These are phyloP conservation scores for Mycena indigotica DNA, from an alignment of 768 basidiomycete genomes.

Conservation along the genomic window DNA sequence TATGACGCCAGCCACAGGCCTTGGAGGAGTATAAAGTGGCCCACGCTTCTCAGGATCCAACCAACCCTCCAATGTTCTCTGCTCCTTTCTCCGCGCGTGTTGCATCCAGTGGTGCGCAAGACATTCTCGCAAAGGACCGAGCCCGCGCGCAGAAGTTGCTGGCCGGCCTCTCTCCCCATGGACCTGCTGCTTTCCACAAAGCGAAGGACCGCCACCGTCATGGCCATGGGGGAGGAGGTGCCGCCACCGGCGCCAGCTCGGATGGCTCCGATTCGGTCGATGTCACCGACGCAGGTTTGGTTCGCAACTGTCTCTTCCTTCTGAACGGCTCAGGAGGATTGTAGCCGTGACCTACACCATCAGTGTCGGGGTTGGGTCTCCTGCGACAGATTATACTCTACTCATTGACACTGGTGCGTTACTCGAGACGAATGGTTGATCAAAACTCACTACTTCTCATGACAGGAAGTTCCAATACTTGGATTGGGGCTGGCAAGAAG, in stretches of 20 bases:
- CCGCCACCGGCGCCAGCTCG: constrained; percentile 25
- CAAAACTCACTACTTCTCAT: no score
- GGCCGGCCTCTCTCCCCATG: constrained; percentile 56
- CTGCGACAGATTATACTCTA: constrained; percentile 50
- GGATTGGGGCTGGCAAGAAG: constrained; percentile 52
- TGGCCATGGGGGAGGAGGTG: neutral
- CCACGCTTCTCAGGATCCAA: no score
- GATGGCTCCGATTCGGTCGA: constrained; percentile 47
- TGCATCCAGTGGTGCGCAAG: constrained; percentile 40
- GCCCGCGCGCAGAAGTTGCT: constrained; percentile 58
- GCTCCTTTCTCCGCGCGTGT: constrained; percentile 53
- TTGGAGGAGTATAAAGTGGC: no score
- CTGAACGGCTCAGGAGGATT: neutral
- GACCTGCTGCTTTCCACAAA: constrained; percentile 42
- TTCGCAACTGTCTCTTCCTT: neutral
- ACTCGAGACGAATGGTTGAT: no score
- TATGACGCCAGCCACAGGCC: no score
- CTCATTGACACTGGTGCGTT: constrained; percentile 58
- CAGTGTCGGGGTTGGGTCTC: constrained; percentile 53
- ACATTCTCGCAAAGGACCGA: constrained; percentile 55
- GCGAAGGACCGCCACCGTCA: constrained; percentile 28
- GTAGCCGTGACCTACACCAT: constrained; percentile 52
- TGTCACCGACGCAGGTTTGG: constrained; percentile 55
- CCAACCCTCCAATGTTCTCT: no score
- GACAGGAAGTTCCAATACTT: constrained; percentile 42